These are phyloP conservation scores for Nidularia sp. DNA, from an alignment of 768 basidiomycete genomes.

Conservation along the genomic window DNA sequence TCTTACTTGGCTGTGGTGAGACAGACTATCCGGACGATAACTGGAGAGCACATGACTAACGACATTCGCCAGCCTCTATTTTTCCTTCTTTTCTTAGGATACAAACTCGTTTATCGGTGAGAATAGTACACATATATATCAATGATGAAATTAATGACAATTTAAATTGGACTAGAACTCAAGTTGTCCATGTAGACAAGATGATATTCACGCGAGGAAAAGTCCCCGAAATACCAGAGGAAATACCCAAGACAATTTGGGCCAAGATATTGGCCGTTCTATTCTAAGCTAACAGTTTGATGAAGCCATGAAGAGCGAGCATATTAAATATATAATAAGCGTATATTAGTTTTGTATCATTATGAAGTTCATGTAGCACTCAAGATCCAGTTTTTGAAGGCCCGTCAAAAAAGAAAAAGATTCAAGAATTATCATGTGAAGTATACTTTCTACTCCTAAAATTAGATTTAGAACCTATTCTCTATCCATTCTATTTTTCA, in stretches of 20 bases:
- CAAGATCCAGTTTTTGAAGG: too few species aligned
- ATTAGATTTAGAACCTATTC: too few species aligned
- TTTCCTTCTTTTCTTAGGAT: conserved; percentile 7
- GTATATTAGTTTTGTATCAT: too few species aligned
- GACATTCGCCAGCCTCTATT: conserved; percentile 8
- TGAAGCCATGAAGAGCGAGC: too few species aligned
- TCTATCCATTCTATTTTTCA: too few species aligned
- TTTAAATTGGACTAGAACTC: conserved; percentile 5
- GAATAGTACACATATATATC: not conserved
- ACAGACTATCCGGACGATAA: too few species aligned
- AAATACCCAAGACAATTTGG: conserved; percentile 8
- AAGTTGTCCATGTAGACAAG: conserved; percentile 6
- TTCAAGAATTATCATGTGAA: too few species aligned
- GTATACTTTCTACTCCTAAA: too few species aligned
- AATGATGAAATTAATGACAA: not conserved
- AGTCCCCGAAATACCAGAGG: conserved; percentile 8
- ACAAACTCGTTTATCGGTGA: conserved; percentile 11
- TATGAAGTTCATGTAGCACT: too few species aligned
- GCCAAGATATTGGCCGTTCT: conserved; percentile 8
- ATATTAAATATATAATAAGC: too few species aligned
- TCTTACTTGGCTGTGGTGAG: conserved; percentile 11
- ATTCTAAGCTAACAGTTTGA: conserved; percentile 6
- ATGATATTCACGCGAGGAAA: conserved; percentile 10
- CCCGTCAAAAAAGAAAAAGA: too few species aligned
- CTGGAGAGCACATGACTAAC: too few species aligned